These are phyloP conservation scores for Penicillium sp. DNA, from an alignment of 2,329 filamentous ascomycete genomes.

Conservation along the genomic window DNA sequence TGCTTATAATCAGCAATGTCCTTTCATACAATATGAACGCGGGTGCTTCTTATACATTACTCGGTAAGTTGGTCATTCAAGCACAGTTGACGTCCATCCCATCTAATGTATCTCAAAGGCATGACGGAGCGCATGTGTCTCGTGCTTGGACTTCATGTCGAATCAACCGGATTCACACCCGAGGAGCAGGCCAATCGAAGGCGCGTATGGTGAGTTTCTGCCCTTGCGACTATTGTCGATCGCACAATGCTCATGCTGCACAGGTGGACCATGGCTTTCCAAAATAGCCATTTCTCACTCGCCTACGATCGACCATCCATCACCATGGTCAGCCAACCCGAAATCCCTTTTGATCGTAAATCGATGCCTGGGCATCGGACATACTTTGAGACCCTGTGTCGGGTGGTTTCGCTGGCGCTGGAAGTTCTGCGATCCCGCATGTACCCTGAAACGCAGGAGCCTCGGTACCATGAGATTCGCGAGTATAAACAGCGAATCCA, in stretches of 20 bases:
- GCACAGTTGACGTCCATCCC: slow-evolving; percentile 36
- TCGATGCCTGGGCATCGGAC: slow-evolving; percentile 58
- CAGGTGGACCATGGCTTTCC: slow-evolving; percentile 64
- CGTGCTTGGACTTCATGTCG: slow-evolving; percentile 63
- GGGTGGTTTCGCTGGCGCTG: slow-evolving; percentile 57
- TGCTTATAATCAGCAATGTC: slow-evolving; percentile 67
- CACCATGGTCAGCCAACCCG: slow-evolving; percentile 56
- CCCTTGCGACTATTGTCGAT: not conserved
- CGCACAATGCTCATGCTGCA: not conserved
- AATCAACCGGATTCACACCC: slow-evolving; percentile 57
- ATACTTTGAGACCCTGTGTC: slow-evolving; percentile 63
- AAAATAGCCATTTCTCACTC: slow-evolving; percentile 66
- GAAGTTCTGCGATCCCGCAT: slow-evolving; percentile 63
- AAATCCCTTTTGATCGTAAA: slow-evolving; percentile 56
- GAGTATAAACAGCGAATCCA: slow-evolving; percentile 62
- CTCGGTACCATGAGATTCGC: slow-evolving; percentile 59
- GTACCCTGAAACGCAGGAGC: slow-evolving; percentile 53
- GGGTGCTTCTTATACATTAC: slow-evolving; percentile 66
- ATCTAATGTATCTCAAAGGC: slow-evolving; percentile 37
- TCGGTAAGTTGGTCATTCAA: slow-evolving; percentile 46
- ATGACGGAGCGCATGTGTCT: slow-evolving; percentile 58
- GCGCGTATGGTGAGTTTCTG: slow-evolving; percentile 43
- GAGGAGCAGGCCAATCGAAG: slow-evolving; percentile 49
- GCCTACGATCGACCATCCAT: slow-evolving; percentile 64
- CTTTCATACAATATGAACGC: slow-evolving; percentile 70